Base-by-base conservation (phyloP, 2,329 filamentous ascomycete species). In the Metarhizium album region DNA sequence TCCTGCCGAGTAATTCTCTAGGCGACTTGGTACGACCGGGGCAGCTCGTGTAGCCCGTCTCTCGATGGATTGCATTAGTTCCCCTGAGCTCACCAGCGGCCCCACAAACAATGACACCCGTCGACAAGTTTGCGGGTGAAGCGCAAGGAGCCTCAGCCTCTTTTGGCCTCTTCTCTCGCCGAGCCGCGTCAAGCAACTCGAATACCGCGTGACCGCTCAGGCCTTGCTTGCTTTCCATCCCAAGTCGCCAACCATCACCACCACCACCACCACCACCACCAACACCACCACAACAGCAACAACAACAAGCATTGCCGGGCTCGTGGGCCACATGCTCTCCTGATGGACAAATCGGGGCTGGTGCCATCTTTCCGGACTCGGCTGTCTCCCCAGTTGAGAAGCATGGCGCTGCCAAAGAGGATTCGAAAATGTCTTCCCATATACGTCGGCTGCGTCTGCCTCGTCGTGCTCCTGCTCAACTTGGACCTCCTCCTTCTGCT, bases 381-480 rank as follows among this genome's bases (percentile, higher is more conserved):
- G 27, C 37, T 50, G 6, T 20, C 31, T 4, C 29, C 64, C 40
- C 62, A 60, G 50, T 59, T 68, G 48, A 59, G 63, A 42, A 67
- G 67, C 54, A 63, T 48, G 46, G 55, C 63, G 38, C 59, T 76
- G 37, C 74, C 74, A 2, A 72, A 70, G 20, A 74, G 75, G 52
- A 64, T 78, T 52, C 68, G 72, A 48, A 68, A 75, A 53, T 67
- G 67, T 37, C 60, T 79, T 14, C 70, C 73, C 2, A 62, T 75
- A 18, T 76, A 74, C 56, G 54, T 75, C 22, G 67, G 62, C 29
- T 69, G 68, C 52, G 56, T 77, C 7, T 59, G 71, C 43, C 51
- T 76, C 18, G 53, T 78, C 38, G 56, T 78, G 40, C 63, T 78
- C 53, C 58, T 78, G 46, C 66, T 74, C 48, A 75, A 74, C 55